Base-by-base conservation (phyloP, 1,284 basidiomycete genomes). In the Xanthoconium separans region DNA sequence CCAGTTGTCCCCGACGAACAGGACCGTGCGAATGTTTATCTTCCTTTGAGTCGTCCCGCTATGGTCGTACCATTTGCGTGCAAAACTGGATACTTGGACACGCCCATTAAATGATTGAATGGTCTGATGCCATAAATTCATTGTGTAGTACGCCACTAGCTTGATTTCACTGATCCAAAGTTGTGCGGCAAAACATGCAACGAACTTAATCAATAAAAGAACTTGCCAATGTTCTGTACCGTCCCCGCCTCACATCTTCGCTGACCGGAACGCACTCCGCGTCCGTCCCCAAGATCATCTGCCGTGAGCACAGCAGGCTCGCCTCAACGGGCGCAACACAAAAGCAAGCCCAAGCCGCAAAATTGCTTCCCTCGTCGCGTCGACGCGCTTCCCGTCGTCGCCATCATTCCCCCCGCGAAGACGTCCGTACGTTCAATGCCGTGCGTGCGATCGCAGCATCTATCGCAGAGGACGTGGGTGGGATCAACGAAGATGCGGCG, bases 101-200 rank as follows among this genome's bases (percentile, higher is more conserved):
- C n/a, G n/a, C n/a, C n/a, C n/a, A n/a, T n/a, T n/a, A n/a, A n/a
- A n/a, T n/a, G n/a, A n/a, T n/a, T n/a, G n/a, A n/a, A n/a, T n/a
- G n/a, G n/a, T n/a, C n/a, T n/a, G n/a, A n/a, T n/a, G n/a, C n/a
- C n/a, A n/a, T n/a, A n/a, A n/a, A n/a, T n/a, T n/a, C n/a, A n/a
- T n/a, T n/a, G n/a, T n/a, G n/a, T n/a, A n/a, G n/a, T n/a, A n/a
- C n/a, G n/a, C n/a, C n/a, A 22, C 22, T 22, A 2, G 4, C 22
- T 22, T 13, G 13, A 41, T 41, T 13, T 15, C 16, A 34, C 36
- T 9, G 33, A 56, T 52, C 34, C 22, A 42, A n/a, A 39, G 3
- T 36, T 16, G n/a, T 16, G 13, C 50, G 94, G 90, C 76, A 83
- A 77, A 96, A 97, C 93, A 97, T 77, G 82, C 93, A 0, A 83